Base-by-base conservation (phyloP, 2,329 filamentous ascomycete species). In the Fusarium veterinarium region DNA sequence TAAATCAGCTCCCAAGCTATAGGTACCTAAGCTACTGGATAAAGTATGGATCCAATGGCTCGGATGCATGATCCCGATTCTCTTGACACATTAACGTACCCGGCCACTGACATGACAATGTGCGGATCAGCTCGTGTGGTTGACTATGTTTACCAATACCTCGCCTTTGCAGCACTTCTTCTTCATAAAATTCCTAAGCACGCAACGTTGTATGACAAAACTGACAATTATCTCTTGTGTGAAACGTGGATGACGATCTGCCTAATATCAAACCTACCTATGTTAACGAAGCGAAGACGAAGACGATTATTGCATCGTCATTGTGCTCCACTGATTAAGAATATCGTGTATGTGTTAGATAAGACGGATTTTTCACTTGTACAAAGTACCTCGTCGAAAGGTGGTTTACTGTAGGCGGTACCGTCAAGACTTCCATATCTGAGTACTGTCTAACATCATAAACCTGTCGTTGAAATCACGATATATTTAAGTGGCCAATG, bases 11-110 rank as follows among this genome's bases (percentile, higher is more conserved):
- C 25, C 25, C 8, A 19, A 38, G 30, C n/a, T 23, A 31, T 19
- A 16, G 31, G 30, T 35, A 23, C 28, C 45, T 8, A 49, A 49
- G 45, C 14, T 30, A 48, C 45, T 30, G 10, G 20, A 30, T 31
- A n/a, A 31, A 14, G 28, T 28, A n/a, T n/a, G 45, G 28, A n/a
- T 44, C 37, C 28, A 25, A 19, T 31, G 9, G 31, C 14, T 45
- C 51, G 40, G 41, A 40, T 67, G 33, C 53, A 64, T 63, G 44
- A 58, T 56, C n/a, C 68, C 51, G 41, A 60, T 30, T 41, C 33
- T 20, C n/a, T 38, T 60, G 28, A 48, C 52, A 35, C 45, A 20
- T 45, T 20, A 45, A 28, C n/a, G 23, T 38, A 64, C 19, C 42
- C 19, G 25, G 28, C 55, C 25, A 37, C n/a, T 23, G 11, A 30